These are phyloP conservation scores for Pseudoperonospora humuli DNA, from an alignment of 352 stramenopile species.

Conservation along the genomic window DNA sequence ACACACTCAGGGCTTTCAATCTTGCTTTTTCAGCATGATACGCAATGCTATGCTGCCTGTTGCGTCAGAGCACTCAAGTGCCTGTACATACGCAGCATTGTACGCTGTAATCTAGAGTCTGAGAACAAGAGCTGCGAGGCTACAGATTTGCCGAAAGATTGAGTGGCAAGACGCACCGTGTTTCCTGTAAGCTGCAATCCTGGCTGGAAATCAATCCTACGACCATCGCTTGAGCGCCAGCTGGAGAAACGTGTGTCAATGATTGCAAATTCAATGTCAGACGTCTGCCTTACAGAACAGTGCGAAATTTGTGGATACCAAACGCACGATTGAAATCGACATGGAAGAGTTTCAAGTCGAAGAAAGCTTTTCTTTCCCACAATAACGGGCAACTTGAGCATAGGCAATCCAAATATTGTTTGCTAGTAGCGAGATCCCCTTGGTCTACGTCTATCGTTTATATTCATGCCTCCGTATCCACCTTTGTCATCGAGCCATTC, in stretches of 20 bases:
- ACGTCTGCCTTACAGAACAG: too few relatives aligned
- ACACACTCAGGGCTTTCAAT: constrained; percentile 30
- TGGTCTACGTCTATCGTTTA: background rate
- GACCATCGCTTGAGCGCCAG: too few relatives aligned
- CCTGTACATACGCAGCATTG: constrained; percentile 64
- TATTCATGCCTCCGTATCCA: background rate
- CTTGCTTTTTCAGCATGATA: constrained; percentile 57
- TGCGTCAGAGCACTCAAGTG: constrained; percentile 59
- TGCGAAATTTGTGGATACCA: too few relatives aligned
- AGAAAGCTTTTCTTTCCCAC: too few relatives aligned
- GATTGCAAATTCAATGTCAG: too few relatives aligned
- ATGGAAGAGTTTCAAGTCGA: too few relatives aligned
- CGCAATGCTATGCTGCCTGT: constrained; percentile 50
- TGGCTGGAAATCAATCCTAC: too few relatives aligned
- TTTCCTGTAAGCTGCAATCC: background rate
- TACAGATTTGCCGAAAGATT: constrained; percentile 48
- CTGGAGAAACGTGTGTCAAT: too few relatives aligned
- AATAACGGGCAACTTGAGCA: too few relatives aligned
- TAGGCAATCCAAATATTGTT: too few relatives aligned
- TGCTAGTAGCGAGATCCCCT: too few relatives aligned
- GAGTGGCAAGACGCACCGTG: background rate
- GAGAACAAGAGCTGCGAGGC: constrained; percentile 42
- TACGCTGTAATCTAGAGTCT: constrained; percentile 68
- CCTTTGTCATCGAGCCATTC: constrained; percentile 7
- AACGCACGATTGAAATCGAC: too few relatives aligned